Evolutionary conservation across 768 basidiomycete species (phyloP).

Genomic region (Rhodosporidiobolus sp.): DNA sequence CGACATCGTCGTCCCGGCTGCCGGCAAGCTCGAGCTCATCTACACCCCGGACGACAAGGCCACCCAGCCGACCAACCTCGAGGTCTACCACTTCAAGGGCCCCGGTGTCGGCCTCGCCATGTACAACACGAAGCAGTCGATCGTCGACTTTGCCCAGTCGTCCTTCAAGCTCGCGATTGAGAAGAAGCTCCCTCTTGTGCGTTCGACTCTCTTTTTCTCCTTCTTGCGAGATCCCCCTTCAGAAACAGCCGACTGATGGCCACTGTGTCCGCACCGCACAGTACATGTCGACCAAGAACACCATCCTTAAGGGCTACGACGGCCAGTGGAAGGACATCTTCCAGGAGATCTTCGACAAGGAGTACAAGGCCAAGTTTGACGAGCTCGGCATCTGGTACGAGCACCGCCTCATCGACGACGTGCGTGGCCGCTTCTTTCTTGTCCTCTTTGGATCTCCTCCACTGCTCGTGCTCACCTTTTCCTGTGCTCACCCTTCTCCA

Average conservation of each 20-base stretch:
- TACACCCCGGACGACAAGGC: slow-evolving; percentile 73
- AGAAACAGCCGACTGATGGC: too few relatives aligned
- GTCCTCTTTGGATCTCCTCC: background rate
- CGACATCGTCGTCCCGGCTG: slow-evolving; percentile 83
- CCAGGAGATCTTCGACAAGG: slow-evolving; percentile 83
- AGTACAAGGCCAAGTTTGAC: slow-evolving; percentile 51
- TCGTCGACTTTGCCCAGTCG: slow-evolving; percentile 90
- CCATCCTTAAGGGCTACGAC: slow-evolving; percentile 94
- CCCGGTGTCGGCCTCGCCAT: slow-evolving; percentile 91
- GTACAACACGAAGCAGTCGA: slow-evolving; percentile 93
- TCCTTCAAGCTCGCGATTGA: slow-evolving; percentile 91
- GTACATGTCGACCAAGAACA: slow-evolving; percentile 99
- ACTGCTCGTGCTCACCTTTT: background rate
- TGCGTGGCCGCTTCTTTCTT: background rate
- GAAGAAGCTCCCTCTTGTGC: slow-evolving; percentile 54
- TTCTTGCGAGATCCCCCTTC: background rate
- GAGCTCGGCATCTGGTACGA: slow-evolving; percentile 58
- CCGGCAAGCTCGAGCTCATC: slow-evolving; percentile 89
- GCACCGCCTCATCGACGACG: slow-evolving; percentile 89
- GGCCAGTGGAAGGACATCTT: slow-evolving; percentile 98
- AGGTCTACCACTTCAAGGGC: slow-evolving; percentile 92
- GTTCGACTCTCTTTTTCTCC: background rate
- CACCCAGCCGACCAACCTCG: slow-evolving; percentile 51
- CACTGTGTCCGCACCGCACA: slow-evolving; percentile 44
- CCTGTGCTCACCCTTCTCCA: background rate